Conservation (phyloP, 495 filamentous ascomycete genomes). For the Pseudevernia furfuracea region DNA sequence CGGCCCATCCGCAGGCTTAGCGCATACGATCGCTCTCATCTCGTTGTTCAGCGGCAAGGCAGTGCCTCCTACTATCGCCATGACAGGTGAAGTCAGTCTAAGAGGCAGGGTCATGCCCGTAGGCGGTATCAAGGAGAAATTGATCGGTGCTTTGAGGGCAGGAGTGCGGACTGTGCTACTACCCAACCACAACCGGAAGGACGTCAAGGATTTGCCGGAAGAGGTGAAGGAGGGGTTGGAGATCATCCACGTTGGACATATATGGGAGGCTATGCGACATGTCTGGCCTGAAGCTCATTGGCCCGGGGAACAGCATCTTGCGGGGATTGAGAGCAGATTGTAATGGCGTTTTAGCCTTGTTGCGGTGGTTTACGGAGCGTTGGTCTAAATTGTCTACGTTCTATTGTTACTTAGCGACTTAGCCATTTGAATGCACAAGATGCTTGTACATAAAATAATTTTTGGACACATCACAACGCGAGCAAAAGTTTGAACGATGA, state of each 20-base stretch:
- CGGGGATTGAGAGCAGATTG: conserved; percentile 55
- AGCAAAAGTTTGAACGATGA: neutral
- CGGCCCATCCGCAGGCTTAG: conserved; percentile 79
- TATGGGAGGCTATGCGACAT: conserved; percentile 77
- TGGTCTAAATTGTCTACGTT: neutral
- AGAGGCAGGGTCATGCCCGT: conserved; percentile 82
- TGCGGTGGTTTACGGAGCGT: neutral
- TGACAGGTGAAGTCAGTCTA: conserved; percentile 93
- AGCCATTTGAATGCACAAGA: neutral
- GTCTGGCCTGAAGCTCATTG: conserved; percentile 81
- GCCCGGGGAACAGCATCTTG: conserved; percentile 60
- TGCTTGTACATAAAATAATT: neutral
- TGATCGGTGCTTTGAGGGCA: conserved; percentile 87
- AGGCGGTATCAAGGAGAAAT: conserved; percentile 97
- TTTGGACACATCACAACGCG: neutral
- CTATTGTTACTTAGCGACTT: neutral
- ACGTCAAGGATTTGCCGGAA: conserved; percentile 82
- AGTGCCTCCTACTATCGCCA: conserved; percentile 87
- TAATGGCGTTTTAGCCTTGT: conserved; percentile 24
- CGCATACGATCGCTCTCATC: conserved; percentile 88
- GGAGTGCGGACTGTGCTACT: conserved; percentile 92
- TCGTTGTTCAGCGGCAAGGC: conserved; percentile 82
- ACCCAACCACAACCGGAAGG: conserved; percentile 82
- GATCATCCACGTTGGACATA: conserved; percentile 77
- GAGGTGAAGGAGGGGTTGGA: conserved; percentile 84